A percentile compares a stretch with the other conserved stretches of the same genome.
Evolutionary conservation across 2,329 filamentous ascomycete species (phyloP).

Genomic region (Aureobasidium lini): DNA sequence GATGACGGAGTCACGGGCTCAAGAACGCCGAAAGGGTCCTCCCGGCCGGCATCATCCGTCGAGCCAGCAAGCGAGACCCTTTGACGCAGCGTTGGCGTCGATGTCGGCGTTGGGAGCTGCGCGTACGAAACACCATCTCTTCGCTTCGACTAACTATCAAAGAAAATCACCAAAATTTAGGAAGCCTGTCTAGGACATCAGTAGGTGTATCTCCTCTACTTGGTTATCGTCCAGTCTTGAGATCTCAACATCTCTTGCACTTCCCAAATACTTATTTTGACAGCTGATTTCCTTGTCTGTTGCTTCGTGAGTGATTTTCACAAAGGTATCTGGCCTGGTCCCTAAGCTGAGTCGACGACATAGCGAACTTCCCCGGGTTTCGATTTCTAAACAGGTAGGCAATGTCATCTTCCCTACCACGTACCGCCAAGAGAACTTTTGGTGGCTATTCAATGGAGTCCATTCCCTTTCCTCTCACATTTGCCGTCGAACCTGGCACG

Average conservation of each 20-base stretch:
- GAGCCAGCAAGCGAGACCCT: neutral
- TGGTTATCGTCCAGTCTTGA: neutral
- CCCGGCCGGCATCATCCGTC: constrained; percentile 3
- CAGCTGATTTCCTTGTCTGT: neutral
- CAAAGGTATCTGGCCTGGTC: neutral
- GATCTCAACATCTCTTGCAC: constrained; percentile 11
- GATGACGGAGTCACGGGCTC: neutral
- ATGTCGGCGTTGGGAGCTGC: neutral
- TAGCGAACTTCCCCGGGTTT: neutral
- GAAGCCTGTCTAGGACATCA: neutral
- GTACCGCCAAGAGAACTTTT: neutral
- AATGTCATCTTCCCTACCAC: neutral
- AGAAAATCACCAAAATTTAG: neutral
- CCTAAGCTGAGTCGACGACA: constrained; percentile 1
- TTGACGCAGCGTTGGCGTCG: neutral
- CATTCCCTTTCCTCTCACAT: too few species aligned
- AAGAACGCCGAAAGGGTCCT: neutral
- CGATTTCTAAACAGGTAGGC: neutral
- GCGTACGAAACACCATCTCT: neutral
- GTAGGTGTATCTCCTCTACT: neutral
- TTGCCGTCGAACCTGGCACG: neutral
- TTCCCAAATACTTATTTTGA: neutral
- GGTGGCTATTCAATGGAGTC: neutral
- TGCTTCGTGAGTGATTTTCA: constrained; percentile 1
- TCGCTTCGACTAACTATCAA: neutral